Conservation (phyloP, 1,284 basidiomycete genomes). For the Anthracocystis walkeri region DNA sequence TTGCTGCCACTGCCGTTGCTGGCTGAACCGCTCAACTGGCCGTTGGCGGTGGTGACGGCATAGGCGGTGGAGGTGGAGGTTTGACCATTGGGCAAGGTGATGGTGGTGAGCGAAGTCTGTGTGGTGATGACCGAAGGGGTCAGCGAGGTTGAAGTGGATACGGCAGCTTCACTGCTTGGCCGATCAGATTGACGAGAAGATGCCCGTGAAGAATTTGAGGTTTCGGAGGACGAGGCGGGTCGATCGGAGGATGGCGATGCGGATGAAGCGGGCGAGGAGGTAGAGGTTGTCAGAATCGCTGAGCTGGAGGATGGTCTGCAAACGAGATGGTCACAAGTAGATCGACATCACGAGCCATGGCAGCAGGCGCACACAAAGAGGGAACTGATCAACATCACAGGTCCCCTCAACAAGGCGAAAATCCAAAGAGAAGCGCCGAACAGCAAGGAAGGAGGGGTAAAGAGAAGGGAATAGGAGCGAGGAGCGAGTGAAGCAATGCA, state of each 20-base stretch:
- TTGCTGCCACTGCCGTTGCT: conserved; percentile 28
- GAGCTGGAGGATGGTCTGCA: conserved; percentile 33
- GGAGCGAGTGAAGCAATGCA: conserved; percentile 1
- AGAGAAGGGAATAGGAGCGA: neutral
- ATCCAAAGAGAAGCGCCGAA: neutral
- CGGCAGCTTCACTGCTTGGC: conserved; percentile 16
- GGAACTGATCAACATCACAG: conserved; percentile 31
- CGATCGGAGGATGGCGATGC: conserved; percentile 9
- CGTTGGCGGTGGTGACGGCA: conserved; percentile 50
- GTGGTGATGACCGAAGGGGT: conserved; percentile 43
- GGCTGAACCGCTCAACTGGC: conserved; percentile 31
- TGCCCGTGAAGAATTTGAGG: conserved; percentile 2
- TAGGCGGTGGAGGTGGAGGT: conserved; percentile 49
- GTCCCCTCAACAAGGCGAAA: conserved; percentile 19
- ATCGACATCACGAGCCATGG: conserved; percentile 10
- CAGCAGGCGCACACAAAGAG: conserved; percentile 22
- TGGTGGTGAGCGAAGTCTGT: conserved; percentile 40
- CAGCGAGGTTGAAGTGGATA: conserved; percentile 31
- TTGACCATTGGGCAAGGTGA: conserved; percentile 48
- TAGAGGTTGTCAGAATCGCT: conserved; percentile 41
- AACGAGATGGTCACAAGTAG: conserved; percentile 1
- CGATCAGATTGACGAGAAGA: conserved; percentile 9
- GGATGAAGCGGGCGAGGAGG: conserved; percentile 16
- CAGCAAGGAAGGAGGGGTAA: neutral
- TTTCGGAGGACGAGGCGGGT: conserved; percentile 7